Conservation (phyloP, 176 grass and related monocot genomes). For the maize (Zea mays) region DNA sequence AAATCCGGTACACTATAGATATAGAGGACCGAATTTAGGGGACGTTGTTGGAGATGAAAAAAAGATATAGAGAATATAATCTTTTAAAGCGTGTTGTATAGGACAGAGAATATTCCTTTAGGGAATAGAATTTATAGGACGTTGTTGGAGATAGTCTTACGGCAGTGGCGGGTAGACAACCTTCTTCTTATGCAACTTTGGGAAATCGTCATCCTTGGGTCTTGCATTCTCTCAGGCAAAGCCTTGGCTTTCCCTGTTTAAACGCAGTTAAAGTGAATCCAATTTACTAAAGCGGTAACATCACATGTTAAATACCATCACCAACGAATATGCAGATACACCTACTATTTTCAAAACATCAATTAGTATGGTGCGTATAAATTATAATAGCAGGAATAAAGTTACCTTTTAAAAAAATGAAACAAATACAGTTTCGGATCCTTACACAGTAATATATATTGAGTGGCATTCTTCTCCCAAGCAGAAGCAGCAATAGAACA, state of each 20-base stretch:
- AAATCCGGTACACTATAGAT: too few species aligned
- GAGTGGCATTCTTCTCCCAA: background rate
- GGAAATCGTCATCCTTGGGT: conserved; percentile 49
- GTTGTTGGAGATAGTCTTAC: conserved; percentile 31
- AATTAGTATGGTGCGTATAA: background rate
- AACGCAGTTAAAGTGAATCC: conserved; percentile 27
- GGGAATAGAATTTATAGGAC: too few species aligned
- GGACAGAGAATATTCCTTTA: too few species aligned
- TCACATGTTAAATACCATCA: background rate
- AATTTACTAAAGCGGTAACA: background rate
- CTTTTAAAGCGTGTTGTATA: too few species aligned
- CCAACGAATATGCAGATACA: background rate
- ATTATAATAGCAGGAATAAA: background rate
- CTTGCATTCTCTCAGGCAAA: conserved; percentile 48
- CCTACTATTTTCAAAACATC: background rate
- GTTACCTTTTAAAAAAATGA: background rate
- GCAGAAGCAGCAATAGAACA: background rate
- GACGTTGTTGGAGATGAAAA: too few species aligned
- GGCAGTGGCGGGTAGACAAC: conserved; percentile 32
- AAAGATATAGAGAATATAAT: too few species aligned
- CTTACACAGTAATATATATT: background rate
- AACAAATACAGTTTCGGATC: background rate
- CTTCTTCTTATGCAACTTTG: conserved; percentile 65
- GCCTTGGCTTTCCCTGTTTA: conserved; percentile 25
- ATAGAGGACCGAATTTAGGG: too few species aligned